Conservation (phyloP, 345 rosid genomes). For the Brassica carinata region DNA sequence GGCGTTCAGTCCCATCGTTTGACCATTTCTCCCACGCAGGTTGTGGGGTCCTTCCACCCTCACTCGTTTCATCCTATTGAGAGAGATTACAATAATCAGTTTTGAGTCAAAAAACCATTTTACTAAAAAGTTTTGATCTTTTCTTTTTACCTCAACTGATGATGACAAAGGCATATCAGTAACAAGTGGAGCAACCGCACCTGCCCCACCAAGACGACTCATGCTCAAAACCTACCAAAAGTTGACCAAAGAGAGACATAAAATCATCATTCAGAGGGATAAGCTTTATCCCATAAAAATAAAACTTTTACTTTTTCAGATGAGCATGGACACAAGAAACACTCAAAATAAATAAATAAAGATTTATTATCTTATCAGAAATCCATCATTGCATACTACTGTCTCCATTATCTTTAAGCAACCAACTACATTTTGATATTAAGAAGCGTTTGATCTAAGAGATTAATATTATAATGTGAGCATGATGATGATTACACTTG, state of each 20-base stretch:
- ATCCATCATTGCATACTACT: conserved; percentile 30
- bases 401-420: conserved; percentile 41
- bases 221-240: conserved; percentile 89
- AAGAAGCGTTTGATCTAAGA: background rate
- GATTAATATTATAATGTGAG: conserved; percentile 27
- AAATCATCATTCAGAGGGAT: conserved; percentile 24
- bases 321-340: conserved; percentile 36
- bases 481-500: conserved; percentile 24
- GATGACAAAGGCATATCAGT: conserved; percentile 84
- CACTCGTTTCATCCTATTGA: conserved; percentile 77
- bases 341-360: background rate
- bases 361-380: conserved; percentile 18
- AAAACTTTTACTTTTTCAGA: conserved; percentile 20
- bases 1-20: conserved; percentile 87
- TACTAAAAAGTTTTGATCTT: conserved; percentile 17
- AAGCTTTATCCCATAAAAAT: conserved; percentile 30
- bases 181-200: conserved; percentile 99
- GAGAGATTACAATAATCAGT: background rate
- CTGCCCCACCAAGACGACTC: conserved; percentile 98
- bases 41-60: conserved; percentile 78
- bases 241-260: conserved; percentile 33
- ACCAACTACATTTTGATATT: conserved; percentile 39
- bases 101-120: conserved; percentile 9
- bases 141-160: conserved; percentile 73
- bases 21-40: conserved; percentile 99